These are phyloP conservation scores for Pseudocercospora fuligena DNA, from an alignment of 2,329 filamentous ascomycete genomes.

Conservation along the genomic window DNA sequence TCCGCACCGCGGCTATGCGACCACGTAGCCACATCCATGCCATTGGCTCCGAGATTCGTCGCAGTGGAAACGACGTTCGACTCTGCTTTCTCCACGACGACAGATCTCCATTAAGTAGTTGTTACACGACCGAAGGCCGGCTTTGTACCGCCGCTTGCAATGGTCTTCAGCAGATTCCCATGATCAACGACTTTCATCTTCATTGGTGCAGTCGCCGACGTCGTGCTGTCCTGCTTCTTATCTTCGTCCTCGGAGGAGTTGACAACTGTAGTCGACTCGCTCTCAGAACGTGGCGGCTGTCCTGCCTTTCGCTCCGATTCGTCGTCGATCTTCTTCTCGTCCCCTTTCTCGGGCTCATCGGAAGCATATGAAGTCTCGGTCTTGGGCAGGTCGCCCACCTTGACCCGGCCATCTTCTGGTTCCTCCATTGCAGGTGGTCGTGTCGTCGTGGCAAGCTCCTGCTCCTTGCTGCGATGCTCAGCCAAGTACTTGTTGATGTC, in stretches of 20 bases:
- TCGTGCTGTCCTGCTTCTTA: not conserved
- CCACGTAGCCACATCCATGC: not conserved
- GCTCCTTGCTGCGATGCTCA: slow-evolving; percentile 32
- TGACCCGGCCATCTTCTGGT: slow-evolving; percentile 10
- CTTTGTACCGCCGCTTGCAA: not conserved
- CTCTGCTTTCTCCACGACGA: not conserved
- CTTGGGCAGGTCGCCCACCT: slow-evolving; percentile 11
- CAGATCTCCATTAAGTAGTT: slow-evolving; percentile 8
- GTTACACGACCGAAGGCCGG: slow-evolving; percentile 13
- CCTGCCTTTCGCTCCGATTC: not conserved
- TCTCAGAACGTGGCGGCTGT: not conserved
- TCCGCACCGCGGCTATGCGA: not conserved
- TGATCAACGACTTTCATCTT: slow-evolving; percentile 12
- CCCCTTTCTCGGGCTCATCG: not conserved
- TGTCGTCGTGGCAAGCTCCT: slow-evolving; percentile 35
- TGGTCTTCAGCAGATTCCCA: not conserved
- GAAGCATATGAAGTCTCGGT: slow-evolving; percentile 4
- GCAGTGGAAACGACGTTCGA: not conserved
- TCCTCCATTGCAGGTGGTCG: slow-evolving; percentile 37
- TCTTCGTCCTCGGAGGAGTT: slow-evolving; percentile 2
- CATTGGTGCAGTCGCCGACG: not conserved
- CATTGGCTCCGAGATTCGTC: not conserved
- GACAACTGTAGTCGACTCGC: not conserved
- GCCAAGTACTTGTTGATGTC: slow-evolving; percentile 38
- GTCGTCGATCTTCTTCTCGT: not conserved